Evolutionary conservation across 495 filamentous ascomycete genomes (phyloP).

Genomic region (Aspergillus taichungensis): DNA sequence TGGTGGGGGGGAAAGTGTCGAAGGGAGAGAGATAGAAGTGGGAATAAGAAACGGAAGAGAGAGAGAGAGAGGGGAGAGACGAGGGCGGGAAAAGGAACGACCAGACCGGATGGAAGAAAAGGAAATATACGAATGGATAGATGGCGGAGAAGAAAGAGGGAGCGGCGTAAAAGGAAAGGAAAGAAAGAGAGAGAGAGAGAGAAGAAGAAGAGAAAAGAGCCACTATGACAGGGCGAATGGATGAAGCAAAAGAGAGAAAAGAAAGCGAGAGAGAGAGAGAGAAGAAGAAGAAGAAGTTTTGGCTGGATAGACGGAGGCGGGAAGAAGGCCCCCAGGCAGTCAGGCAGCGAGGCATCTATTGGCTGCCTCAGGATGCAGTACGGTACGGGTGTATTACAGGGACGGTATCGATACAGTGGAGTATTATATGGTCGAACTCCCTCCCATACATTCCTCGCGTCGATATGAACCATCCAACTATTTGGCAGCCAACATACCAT

Average conservation of each 20-base stretch:
- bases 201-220: conserved; percentile 4
- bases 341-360: conserved; percentile 9
- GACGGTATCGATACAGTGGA: too few species aligned
- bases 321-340: conserved; percentile 12
- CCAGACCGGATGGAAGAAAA: conserved; percentile 9
- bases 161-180: conserved; percentile 12
- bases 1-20: not conserved
- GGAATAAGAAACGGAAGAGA: conserved; percentile 9
- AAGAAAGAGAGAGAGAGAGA: conserved; percentile 10
- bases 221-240: not conserved
- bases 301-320: conserved; percentile 17
- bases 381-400: not conserved
- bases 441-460: too few species aligned
- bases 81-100: conserved; percentile 11
- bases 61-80: conserved; percentile 7
- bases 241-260: not conserved
- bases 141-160: conserved; percentile 5
- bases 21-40: not conserved
- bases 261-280: conserved; percentile 3
- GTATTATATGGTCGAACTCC: too few species aligned
- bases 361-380: conserved; percentile 7
- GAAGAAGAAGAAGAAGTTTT: conserved; percentile 15
- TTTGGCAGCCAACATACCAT: too few species aligned
- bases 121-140: conserved; percentile 8
- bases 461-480: too few species aligned